Conservation (phyloP, 2,329 filamentous ascomycete genomes). For the Venturia aucupariae region DNA sequence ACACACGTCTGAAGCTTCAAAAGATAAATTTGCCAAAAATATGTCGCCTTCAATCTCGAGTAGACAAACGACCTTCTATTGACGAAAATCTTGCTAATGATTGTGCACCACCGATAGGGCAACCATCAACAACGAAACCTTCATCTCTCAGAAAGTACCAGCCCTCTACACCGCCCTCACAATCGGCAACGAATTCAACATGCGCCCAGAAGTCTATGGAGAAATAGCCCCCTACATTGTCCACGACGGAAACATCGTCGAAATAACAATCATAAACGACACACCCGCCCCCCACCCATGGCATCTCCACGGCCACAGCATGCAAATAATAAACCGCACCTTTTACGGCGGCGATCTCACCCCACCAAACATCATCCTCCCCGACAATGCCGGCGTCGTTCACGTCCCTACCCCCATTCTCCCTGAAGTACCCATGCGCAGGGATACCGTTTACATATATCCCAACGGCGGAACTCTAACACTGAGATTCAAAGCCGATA, state of each 20-base stretch:
- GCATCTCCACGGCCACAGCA: constrained; percentile 68
- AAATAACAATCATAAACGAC: constrained; percentile 66
- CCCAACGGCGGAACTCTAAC: constrained; percentile 48
- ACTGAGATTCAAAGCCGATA: constrained; percentile 46
- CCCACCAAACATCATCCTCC: neutral
- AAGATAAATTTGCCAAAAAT: neutral
- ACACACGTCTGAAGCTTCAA: neutral
- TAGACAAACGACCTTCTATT: neutral
- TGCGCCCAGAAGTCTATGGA: constrained; percentile 38
- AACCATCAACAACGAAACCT: constrained; percentile 65
- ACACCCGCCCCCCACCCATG: constrained; percentile 63
- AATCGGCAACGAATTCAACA: constrained; percentile 39
- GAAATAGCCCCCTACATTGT: constrained; percentile 53
- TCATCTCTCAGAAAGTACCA: constrained; percentile 64
- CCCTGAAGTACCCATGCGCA: constrained; percentile 35
- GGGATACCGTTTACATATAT: constrained; percentile 46
- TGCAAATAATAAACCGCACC: constrained; percentile 47
- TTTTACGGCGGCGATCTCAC: constrained; percentile 20
- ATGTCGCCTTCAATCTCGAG: neutral
- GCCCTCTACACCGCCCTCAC: constrained; percentile 68
- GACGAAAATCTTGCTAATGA: neutral
- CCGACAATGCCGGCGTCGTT: neutral
- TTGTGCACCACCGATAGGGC: constrained; percentile 38
- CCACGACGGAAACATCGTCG: constrained; percentile 54
- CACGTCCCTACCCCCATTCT: constrained; percentile 16